Evolutionary conservation across 2,329 filamentous ascomycete genomes (phyloP).

Genomic region (Venturia oleaginea): DNA sequence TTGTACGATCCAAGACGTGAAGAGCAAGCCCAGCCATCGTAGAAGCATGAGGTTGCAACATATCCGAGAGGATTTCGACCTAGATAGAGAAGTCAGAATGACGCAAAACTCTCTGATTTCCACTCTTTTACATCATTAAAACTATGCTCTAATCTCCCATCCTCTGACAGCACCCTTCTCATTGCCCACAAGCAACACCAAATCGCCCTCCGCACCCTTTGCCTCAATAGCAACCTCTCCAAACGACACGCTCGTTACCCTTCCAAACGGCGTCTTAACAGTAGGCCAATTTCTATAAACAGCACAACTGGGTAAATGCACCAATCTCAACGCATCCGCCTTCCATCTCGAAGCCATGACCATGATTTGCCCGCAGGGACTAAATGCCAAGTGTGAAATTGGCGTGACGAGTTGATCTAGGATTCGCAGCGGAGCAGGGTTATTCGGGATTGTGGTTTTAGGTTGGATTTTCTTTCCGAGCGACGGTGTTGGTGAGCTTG

Average conservation of each 20-base stretch:
- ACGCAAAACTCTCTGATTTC: no score
- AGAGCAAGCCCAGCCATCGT: no score
- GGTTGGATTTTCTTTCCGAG: constrained; percentile 19
- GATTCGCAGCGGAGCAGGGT: constrained; percentile 61
- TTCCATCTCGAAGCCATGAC: constrained; percentile 81
- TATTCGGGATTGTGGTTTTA: constrained; percentile 47
- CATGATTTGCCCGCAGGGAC: constrained; percentile 80
- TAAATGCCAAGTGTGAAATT: constrained; percentile 70
- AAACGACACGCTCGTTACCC: constrained; percentile 55
- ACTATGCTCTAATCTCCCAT: constrained; percentile 53
- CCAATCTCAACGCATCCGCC: constrained; percentile 76
- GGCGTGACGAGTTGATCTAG: constrained; percentile 85
- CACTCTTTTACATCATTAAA: no score
- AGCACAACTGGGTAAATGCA: constrained; percentile 84
- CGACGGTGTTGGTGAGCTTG: constrained; percentile 10
- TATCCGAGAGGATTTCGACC: no score
- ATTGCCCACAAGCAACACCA: constrained; percentile 72
- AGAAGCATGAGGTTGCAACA: no score
- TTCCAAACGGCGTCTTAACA: constrained; percentile 74
- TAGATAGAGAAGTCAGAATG: no score
- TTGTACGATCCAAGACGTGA: no score
- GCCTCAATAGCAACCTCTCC: constrained; percentile 24
- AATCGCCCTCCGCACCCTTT: constrained; percentile 46
- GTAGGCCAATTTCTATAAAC: constrained; percentile 98
- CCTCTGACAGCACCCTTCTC: constrained; percentile 79